Percentiles rank a stretch among this genome's conserved stretches.
These are phyloP conservation scores for Eutrema salsugineum DNA, from an alignment of 441 rosid genomes.

Conservation along the genomic window DNA sequence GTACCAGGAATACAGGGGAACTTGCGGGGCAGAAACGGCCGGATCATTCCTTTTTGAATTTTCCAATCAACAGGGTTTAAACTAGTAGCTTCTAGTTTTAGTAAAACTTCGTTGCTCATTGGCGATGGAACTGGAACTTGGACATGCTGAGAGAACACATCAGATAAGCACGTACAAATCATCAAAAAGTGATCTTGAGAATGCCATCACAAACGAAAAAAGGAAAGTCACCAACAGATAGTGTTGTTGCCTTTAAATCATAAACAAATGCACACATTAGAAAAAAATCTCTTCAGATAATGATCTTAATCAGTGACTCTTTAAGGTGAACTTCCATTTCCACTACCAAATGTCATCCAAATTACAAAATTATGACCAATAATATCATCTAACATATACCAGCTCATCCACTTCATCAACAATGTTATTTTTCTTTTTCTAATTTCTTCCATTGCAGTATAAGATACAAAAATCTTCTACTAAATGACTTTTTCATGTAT, in stretches of 20 bases:
- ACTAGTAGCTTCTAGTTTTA: constrained; percentile 56
- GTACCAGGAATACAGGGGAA: constrained; percentile 68
- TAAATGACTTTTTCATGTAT: neutral
- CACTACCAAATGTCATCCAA: neutral
- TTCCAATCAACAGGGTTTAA: constrained; percentile 72
- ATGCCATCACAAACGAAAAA: neutral
- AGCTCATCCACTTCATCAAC: neutral
- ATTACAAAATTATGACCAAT: neutral
- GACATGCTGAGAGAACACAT: constrained; percentile 46
- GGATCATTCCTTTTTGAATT: constrained; percentile 56
- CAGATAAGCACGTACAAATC: neutral
- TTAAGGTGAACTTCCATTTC: neutral
- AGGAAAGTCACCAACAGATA: neutral
- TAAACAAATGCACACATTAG: neutral
- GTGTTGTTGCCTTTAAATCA: neutral
- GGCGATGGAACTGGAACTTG: constrained; percentile 53
- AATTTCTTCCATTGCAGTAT: neutral
- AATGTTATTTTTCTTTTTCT: neutral
- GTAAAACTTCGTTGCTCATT: constrained; percentile 40
- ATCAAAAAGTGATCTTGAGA: neutral
- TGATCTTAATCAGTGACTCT: neutral
- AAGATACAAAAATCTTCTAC: neutral
- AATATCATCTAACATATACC: neutral
- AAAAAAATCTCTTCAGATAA: neutral
- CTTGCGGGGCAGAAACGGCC: constrained; percentile 56